Percentiles rank a stretch among this genome's conserved stretches.
Evolutionary conservation across 2,329 filamentous ascomycete genomes (phyloP).

Genomic region (Ceratocystiopsis minuta): DNA sequence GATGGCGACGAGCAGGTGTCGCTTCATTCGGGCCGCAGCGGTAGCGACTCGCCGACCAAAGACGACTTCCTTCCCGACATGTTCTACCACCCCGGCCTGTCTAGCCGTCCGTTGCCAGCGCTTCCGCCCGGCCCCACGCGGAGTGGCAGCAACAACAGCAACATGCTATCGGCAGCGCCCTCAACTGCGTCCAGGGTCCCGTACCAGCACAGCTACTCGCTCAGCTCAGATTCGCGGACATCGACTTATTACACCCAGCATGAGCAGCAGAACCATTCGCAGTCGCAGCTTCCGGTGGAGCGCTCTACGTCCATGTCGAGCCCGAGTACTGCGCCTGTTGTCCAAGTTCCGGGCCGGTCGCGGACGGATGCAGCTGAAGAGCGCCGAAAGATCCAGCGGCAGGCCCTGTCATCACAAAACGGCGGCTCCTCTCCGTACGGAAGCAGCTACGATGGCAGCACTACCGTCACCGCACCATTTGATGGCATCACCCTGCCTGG

Average conservation of each 20-base stretch:
- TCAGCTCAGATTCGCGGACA: conserved; percentile 27
- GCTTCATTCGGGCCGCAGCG: conserved; percentile 35
- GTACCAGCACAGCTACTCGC: conserved; percentile 31
- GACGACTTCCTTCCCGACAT: conserved; percentile 65
- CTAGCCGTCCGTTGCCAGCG: conserved; percentile 44
- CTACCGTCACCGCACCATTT: conserved; percentile 23
- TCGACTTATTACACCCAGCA: conserved; percentile 26
- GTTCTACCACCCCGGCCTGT: conserved; percentile 79
- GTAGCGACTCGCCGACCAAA: conserved; percentile 46
- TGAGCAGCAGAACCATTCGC: conserved; percentile 15
- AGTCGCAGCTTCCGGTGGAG: conserved; percentile 29
- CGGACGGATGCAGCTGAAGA: conserved; percentile 82
- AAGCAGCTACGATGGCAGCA: conserved; percentile 35
- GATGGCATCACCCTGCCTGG: conserved; percentile 67
- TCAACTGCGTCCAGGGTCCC: conserved; percentile 24
- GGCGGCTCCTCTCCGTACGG: conserved; percentile 21
- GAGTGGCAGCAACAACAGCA: conserved; percentile 20
- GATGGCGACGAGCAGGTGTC: conserved; percentile 68
- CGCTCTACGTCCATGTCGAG: conserved; percentile 70
- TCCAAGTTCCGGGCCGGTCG: conserved; percentile 70
- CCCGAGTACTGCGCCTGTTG: conserved; percentile 61
- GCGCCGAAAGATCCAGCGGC: conserved; percentile 34
- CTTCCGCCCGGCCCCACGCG: conserved; percentile 28
- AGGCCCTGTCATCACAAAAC: conserved; percentile 15
- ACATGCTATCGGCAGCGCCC: conserved; percentile 26